A percentile compares a stretch with the other conserved stretches of the same genome.
phyloP scores from a whole-genome alignment of 2,329 filamentous ascomycete genomes.

The Colletotrichum magnum region DNA sequence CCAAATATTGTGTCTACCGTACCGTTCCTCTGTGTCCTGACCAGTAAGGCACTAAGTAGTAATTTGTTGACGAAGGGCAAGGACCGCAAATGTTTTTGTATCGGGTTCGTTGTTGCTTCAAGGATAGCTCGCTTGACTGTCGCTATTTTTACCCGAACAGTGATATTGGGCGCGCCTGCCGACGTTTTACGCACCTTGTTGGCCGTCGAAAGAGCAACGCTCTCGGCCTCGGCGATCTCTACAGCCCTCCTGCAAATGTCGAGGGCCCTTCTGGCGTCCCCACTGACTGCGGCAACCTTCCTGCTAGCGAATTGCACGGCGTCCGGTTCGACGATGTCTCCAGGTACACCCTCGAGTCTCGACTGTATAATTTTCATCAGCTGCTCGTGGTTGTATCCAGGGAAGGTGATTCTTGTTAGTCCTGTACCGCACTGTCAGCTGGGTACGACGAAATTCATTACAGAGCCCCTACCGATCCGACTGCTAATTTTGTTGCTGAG shows the following conservation, averaged over 20 bases:
- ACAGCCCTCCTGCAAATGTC: constrained; percentile 97
- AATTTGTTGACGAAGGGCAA: constrained; percentile 88
- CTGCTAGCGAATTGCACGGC: constrained; percentile 96
- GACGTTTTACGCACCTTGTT: constrained; percentile 63
- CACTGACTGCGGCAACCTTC: constrained; percentile 96
- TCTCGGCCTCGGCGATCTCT: constrained; percentile 88
- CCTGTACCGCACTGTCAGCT: constrained; percentile 54
- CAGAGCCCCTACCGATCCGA: constrained; percentile 70
- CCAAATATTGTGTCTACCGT: constrained; percentile 89
- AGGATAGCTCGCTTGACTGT: constrained; percentile 96
- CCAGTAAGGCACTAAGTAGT: constrained; percentile 85
- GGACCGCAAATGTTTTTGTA: constrained; percentile 89
- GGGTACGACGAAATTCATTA: neutral
- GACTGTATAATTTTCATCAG: constrained; percentile 97
- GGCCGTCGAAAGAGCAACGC: constrained; percentile 69
- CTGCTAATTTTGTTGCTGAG: constrained; percentile 99
- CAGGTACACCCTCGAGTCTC: constrained; percentile 89
- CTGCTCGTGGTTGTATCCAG: constrained; percentile 96
- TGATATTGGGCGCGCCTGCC: constrained; percentile 46
- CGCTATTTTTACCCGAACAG: constrained; percentile 84
- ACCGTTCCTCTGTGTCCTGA: constrained; percentile 85
- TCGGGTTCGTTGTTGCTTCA: constrained; percentile 92
- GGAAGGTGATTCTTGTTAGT: constrained; percentile 94
- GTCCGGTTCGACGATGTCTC: constrained; percentile 91
- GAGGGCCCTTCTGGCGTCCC: constrained; percentile 90